Evolutionary conservation across 495 filamentous ascomycete species (phyloP), one percentile per base, ranked within the genome.

Genomic region (Neurospora sp.): DNA sequence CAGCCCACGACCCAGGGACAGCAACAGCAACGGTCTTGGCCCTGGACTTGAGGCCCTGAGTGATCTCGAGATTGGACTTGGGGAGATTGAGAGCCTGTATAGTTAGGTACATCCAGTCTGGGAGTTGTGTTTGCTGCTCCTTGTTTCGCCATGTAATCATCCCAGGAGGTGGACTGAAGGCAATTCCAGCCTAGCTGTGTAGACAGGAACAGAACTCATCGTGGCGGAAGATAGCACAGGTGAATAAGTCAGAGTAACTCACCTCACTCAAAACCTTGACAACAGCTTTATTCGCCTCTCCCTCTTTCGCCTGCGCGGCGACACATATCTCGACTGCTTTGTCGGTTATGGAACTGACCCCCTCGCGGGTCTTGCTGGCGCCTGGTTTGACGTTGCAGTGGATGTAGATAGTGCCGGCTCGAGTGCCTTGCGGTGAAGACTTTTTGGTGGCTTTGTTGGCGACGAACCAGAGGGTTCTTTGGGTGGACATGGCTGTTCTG

Each of bases 221-320:
- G 39, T 42, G 39, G 39, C 13, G 39, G 39, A 19, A 42, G 39
- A 24, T 40, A 48, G 24, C 40, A 10, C 19, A 4, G 28, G 17
- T 5, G 24, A 37, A 11, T 0, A 36, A 4, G 48, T 70, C 39
- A 66, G 31, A 71, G 34, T 21, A 42, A 59, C 81, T 71, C 78
- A 92, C 90, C 83, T 89, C 83, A 72, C 90, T 90, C 45, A 93
- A 81, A 7, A 92, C 80, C 71, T 88, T 84, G 73, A 89, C 83
- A 9, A 92, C 89, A 17, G 90, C 89, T 71, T 85, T 84, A 75
- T 93, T 93, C 5, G 90, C 88, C 78, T 90, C 89, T 3, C 90
- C 90, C 31, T 92, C 88, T 42, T 87, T 83, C 11, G 90, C 86
- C 69, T 85, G 89, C 0, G 89, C 90, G 4, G 90, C 78, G 0